Percentiles rank a stretch among this genome's conserved stretches.
These are phyloP conservation scores for Tremella mesenterica DNA, from an alignment of 768 basidiomycete species.

Conservation along the genomic window DNA sequence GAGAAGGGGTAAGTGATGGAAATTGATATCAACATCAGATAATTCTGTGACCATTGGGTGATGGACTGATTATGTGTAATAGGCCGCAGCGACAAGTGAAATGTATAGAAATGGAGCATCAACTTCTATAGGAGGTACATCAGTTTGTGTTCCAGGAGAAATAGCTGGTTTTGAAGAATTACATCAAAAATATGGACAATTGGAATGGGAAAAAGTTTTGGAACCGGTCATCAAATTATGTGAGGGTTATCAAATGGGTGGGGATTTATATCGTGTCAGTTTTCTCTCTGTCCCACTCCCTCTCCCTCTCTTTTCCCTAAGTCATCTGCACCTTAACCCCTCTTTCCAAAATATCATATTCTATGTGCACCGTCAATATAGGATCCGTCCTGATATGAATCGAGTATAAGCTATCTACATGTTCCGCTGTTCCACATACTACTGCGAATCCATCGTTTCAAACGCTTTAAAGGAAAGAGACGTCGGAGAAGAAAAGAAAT, in stretches of 20 bases:
- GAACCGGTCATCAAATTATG: slow-evolving; percentile 66
- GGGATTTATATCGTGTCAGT: slow-evolving; percentile 25
- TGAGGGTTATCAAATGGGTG: slow-evolving; percentile 53
- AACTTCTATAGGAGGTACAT: slow-evolving; percentile 58
- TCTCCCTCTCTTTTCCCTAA: not conserved
- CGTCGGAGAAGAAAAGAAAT: too few species aligned
- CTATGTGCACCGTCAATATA: not conserved
- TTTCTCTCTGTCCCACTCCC: not conserved
- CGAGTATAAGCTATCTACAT: too few species aligned
- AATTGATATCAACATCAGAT: too few species aligned
- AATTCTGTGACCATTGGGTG: too few species aligned
- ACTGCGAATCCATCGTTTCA: too few species aligned
- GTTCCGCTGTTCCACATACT: too few species aligned
- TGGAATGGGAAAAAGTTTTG: slow-evolving; percentile 69
- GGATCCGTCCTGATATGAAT: too few species aligned
- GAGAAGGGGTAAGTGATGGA: too few species aligned
- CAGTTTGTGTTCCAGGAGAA: slow-evolving; percentile 83
- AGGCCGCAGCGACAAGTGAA: slow-evolving; percentile 22
- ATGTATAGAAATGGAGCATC: slow-evolving; percentile 23
- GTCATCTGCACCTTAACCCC: too few species aligned
- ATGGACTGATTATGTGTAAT: not conserved
- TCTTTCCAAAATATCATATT: not conserved
- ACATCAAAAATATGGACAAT: slow-evolving; percentile 62
- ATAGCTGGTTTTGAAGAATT: slow-evolving; percentile 75
- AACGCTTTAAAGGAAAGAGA: too few species aligned